These are phyloP conservation scores for Lachnellula suecica DNA, from an alignment of 2,329 filamentous ascomycete genomes.

Conservation along the genomic window DNA sequence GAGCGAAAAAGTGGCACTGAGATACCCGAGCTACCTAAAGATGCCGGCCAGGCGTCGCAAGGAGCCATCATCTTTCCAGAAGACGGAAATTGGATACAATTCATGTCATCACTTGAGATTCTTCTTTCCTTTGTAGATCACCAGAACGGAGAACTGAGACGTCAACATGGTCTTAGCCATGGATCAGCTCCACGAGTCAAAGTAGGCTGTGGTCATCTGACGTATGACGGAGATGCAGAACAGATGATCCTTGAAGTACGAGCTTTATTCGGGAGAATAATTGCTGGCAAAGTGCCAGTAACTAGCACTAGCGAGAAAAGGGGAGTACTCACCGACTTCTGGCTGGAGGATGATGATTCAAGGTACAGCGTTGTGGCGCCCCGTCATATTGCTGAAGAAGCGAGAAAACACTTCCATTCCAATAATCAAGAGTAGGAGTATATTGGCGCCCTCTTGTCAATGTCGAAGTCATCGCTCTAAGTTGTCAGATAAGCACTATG, in stretches of 20 bases:
- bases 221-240: constrained; percentile 36
- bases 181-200: constrained; percentile 19
- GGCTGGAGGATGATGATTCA: constrained; percentile 34
- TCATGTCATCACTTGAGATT: constrained; percentile 36
- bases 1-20: constrained; percentile 29
- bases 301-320: constrained; percentile 27
- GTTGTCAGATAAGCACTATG: too few species aligned
- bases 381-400: constrained; percentile 32
- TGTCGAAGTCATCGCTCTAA: too few species aligned
- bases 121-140: constrained; percentile 34
- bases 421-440: too few species aligned
- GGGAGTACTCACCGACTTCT: constrained; percentile 36
- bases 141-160: constrained; percentile 31
- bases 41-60: constrained; percentile 15
- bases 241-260: constrained; percentile 36
- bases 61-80: constrained; percentile 39
- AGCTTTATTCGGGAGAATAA: constrained; percentile 33
- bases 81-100: constrained; percentile 39
- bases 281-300: constrained; percentile 35
- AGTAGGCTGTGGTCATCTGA: constrained; percentile 38
- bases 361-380: constrained; percentile 37
- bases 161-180: constrained; percentile 24
- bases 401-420: constrained; percentile 23
- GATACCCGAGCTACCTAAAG: constrained; percentile 30
- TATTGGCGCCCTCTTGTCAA: too few species aligned